Evolutionary conservation across 2,329 filamentous ascomycete genomes (phyloP).

Genomic region (Penicillium sp.): DNA sequence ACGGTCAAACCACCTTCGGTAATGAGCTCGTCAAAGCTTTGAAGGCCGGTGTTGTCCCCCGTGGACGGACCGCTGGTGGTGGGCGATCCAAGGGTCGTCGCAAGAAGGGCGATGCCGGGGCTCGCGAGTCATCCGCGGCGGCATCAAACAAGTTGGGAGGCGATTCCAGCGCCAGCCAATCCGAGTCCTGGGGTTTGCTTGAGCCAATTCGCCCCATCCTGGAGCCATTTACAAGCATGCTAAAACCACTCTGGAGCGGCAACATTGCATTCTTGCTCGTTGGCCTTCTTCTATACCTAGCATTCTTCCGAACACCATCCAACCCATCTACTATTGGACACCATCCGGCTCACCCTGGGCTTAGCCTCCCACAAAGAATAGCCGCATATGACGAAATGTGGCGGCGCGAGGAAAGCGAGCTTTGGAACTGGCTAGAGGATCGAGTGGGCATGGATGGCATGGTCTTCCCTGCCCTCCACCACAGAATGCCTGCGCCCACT

Average conservation of each 20-base stretch:
- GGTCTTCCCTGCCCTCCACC: slow-evolving; percentile 35
- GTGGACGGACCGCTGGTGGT: slow-evolving; percentile 53
- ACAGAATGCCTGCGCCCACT: slow-evolving; percentile 33
- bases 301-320: slow-evolving; percentile 63
- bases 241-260: slow-evolving; percentile 70
- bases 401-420: slow-evolving; percentile 79
- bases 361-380: slow-evolving; percentile 63
- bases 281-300: slow-evolving; percentile 69
- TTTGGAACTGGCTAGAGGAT: slow-evolving; percentile 94
- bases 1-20: slow-evolving; percentile 82
- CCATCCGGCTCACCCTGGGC: slow-evolving; percentile 40
- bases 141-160: slow-evolving; percentile 44
- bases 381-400: slow-evolving; percentile 93
- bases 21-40: slow-evolving; percentile 76
- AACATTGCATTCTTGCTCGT: slow-evolving; percentile 77
- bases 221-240: slow-evolving; percentile 67
- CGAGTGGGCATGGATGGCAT: slow-evolving; percentile 70
- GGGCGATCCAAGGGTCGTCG: slow-evolving; percentile 60
- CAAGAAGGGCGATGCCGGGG: slow-evolving; percentile 56
- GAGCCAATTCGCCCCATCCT: slow-evolving; percentile 73
- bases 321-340: slow-evolving; percentile 35
- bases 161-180: slow-evolving; percentile 38
- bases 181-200: slow-evolving; percentile 73
- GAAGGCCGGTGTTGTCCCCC: slow-evolving; percentile 70
- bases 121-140: slow-evolving; percentile 42